Evolutionary conservation across 345 rosid genomes (phyloP).

Genomic region (Salix suchowensis): DNA sequence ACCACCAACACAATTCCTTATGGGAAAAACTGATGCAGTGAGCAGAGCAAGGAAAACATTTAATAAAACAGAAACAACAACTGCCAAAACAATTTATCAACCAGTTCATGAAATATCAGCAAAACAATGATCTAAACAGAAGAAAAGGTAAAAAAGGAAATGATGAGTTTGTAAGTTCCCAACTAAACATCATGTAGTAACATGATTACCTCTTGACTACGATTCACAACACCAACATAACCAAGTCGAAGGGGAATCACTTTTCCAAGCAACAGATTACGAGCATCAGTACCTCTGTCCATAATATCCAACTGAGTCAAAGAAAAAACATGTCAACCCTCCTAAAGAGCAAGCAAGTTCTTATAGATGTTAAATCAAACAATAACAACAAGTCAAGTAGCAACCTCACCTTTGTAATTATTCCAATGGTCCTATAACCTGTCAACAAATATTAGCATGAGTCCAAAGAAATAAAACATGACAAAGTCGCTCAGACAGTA

Average conservation of each 20-base stretch:
- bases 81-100: background rate
- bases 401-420: slow-evolving; percentile 75
- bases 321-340: slow-evolving; percentile 11
- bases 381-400: background rate
- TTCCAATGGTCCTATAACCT: slow-evolving; percentile 88
- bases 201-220: slow-evolving; percentile 79
- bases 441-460: slow-evolving; percentile 18
- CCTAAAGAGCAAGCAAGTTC: background rate
- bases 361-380: background rate
- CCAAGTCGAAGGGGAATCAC: slow-evolving; percentile 88
- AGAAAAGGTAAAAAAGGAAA: background rate
- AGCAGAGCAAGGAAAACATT: background rate
- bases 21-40: background rate
- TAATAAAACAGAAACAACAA: background rate
- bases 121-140: background rate
- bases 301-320: slow-evolving; percentile 79
- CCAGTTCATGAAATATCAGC: background rate
- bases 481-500: background rate
- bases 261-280: slow-evolving; percentile 84
- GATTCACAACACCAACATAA: slow-evolving; percentile 91
- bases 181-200: background rate
- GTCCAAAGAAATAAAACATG: slow-evolving; percentile 1
- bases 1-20: background rate
- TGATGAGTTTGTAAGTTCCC: background rate
- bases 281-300: slow-evolving; percentile 99